phyloP scores from a whole-genome alignment of 2,329 filamentous ascomycete species.

The Lachnellula willkommii region DNA sequence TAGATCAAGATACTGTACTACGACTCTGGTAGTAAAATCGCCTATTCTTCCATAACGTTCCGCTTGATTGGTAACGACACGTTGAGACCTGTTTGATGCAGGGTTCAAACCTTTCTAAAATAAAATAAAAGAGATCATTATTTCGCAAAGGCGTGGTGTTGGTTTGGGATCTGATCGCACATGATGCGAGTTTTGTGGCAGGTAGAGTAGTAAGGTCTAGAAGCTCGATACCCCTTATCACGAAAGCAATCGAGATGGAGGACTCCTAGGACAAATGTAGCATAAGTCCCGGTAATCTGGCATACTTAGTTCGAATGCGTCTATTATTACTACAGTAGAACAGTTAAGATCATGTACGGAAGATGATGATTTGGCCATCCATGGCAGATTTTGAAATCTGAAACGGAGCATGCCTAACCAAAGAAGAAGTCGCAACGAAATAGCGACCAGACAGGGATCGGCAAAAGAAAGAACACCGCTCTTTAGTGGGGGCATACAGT shows the following conservation, averaged over 20 bases:
- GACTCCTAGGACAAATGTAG: not conserved
- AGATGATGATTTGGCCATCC: not conserved
- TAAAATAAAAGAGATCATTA: not conserved
- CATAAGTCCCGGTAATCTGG: not conserved
- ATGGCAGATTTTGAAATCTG: no score
- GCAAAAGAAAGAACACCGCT: no score
- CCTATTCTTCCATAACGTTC: not conserved
- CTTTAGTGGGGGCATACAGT: not conserved
- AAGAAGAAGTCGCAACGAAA: no score
- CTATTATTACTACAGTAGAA: not conserved
- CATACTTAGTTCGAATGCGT: not conserved
- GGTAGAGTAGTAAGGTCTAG: not conserved
- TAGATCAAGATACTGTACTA: not conserved
- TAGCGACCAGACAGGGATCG: no score
- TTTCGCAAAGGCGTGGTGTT: not conserved
- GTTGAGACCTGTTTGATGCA: not conserved
- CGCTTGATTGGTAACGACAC: not conserved
- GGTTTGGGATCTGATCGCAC: not conserved
- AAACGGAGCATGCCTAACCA: no score
- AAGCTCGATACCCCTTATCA: not conserved
- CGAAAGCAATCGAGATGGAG: not conserved
- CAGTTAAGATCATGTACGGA: not conserved
- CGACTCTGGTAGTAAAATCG: not conserved
- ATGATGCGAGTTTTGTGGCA: not conserved
- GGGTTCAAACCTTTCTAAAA: not conserved